Percentiles rank a stretch among this genome's conserved stretches.
Conservation (phyloP, 1,284 basidiomycete genomes). For the Cerioporus squamosus region DNA sequence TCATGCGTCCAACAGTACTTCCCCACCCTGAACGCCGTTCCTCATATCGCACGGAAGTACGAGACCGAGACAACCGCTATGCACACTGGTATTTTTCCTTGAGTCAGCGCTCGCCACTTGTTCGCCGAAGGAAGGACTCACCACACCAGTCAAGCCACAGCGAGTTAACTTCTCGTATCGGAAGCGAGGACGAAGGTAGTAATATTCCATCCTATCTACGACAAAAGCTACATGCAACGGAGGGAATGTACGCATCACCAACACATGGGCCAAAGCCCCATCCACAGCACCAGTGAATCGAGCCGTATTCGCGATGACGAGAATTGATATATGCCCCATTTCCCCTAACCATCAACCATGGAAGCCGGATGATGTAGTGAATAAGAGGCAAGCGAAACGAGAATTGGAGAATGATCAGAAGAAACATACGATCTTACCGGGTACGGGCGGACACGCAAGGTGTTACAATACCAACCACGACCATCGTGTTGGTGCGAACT, state of each 20-base stretch:
- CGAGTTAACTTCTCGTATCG: too few relatives aligned
- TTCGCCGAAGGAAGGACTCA: too few relatives aligned
- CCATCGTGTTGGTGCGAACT: constrained; percentile 19
- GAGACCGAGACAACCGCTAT: too few relatives aligned
- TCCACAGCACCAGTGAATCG: constrained; percentile 9
- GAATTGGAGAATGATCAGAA: constrained; percentile 10
- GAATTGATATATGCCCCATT: constrained; percentile 69
- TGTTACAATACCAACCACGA: constrained; percentile 17
- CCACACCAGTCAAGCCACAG: too few relatives aligned
- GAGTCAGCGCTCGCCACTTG: too few relatives aligned
- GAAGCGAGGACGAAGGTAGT: too few relatives aligned
- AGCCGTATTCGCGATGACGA: constrained; percentile 13
- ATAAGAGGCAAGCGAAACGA: constrained; percentile 52
- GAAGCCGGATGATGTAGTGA: constrained; percentile 70
- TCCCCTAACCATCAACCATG: constrained; percentile 80
- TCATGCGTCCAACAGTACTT: too few relatives aligned
- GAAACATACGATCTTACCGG: constrained; percentile 5
- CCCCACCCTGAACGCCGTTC: too few relatives aligned
- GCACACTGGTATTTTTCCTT: too few relatives aligned
- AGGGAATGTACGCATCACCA: constrained; percentile 18
- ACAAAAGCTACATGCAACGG: too few relatives aligned
- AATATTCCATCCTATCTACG: too few relatives aligned
- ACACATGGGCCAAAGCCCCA: not conserved
- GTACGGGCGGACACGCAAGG: not conserved
- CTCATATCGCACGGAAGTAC: too few relatives aligned